phyloP scores from a whole-genome alignment of 306 rosid genomes.

The Vigna hirtella region DNA sequence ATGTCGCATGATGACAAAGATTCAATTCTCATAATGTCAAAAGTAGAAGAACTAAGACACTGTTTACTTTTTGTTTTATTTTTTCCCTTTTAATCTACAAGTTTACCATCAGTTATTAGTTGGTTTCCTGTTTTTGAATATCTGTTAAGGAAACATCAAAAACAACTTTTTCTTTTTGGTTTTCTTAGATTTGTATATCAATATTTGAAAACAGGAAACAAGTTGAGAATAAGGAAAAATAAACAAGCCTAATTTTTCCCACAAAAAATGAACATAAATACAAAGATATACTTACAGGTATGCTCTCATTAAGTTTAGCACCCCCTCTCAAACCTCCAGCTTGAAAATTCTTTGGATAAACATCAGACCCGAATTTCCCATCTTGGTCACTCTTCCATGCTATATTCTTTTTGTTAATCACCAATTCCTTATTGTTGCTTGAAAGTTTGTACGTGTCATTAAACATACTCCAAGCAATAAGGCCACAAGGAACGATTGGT shows the following conservation, averaged over 20 bases:
- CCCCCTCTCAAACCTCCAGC: slow-evolving; percentile 72
- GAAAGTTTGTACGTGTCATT: slow-evolving; percentile 80
- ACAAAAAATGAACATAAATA: background rate
- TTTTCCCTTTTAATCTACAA: too few relatives aligned
- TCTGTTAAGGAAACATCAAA: too few relatives aligned
- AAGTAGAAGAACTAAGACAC: background rate
- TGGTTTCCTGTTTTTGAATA: too few relatives aligned
- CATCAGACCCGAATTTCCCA: slow-evolving; percentile 71
- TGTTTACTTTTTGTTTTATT: background rate
- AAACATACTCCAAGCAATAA: slow-evolving; percentile 90
- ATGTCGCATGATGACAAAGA: slow-evolving; percentile 44
- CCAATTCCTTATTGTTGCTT: slow-evolving; percentile 52
- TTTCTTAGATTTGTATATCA: background rate
- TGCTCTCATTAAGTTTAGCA: slow-evolving; percentile 68
- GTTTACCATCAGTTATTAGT: too few relatives aligned
- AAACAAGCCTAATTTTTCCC: background rate
- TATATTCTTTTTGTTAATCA: slow-evolving; percentile 76
- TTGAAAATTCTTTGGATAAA: slow-evolving; percentile 87
- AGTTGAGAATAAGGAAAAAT: background rate
- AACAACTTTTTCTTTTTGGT: too few relatives aligned
- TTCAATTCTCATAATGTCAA: slow-evolving; percentile 18
- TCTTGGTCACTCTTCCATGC: slow-evolving; percentile 83
- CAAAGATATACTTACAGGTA: slow-evolving; percentile 64
- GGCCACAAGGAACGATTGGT: slow-evolving; percentile 88
- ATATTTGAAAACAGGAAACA: background rate